Percentiles rank a stretch among this genome's conserved stretches.
Conservation (phyloP, 2,329 filamentous ascomycete species). For the Exophiala lecanii-corni region DNA sequence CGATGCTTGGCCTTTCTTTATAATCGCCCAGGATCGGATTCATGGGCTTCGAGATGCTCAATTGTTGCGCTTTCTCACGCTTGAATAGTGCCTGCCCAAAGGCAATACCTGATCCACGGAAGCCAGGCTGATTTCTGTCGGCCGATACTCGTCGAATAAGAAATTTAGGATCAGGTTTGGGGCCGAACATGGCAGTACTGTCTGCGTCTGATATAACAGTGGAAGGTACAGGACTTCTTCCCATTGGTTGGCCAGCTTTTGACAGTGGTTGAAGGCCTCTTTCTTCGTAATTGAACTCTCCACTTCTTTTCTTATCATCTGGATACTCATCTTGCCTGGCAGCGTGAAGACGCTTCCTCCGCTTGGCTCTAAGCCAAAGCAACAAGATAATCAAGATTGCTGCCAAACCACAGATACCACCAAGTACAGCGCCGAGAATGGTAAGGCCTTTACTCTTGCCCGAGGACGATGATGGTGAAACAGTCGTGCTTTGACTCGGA, state of each 20-base stretch:
- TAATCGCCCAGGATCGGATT: slow-evolving; percentile 24
- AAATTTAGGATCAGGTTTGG: slow-evolving; percentile 31
- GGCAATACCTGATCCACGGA: slow-evolving; percentile 18
- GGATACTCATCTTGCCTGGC: slow-evolving; percentile 47
- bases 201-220: slow-evolving; percentile 26
- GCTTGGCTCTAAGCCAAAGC: slow-evolving; percentile 59
- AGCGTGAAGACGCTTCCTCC: slow-evolving; percentile 47
- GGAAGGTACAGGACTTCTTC: slow-evolving; percentile 38
- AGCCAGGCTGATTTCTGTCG: slow-evolving; percentile 12
- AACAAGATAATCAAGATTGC: slow-evolving; percentile 68
- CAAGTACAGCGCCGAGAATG: slow-evolving; percentile 76
- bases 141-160: slow-evolving; percentile 27
- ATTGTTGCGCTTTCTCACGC: slow-evolving; percentile 16
- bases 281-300: slow-evolving; percentile 40
- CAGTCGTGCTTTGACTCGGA: slow-evolving; percentile 30
- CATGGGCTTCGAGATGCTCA: slow-evolving; percentile 27
- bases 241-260: slow-evolving; percentile 42
- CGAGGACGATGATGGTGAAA: slow-evolving; percentile 32
- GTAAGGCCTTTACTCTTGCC: slow-evolving; percentile 42
- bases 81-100: slow-evolving; percentile 24
- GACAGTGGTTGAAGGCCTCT: slow-evolving; percentile 42
- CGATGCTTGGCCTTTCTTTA: slow-evolving; percentile 22
- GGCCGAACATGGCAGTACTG: slow-evolving; percentile 36
- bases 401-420: slow-evolving; percentile 71
- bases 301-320: slow-evolving; percentile 50